Evolutionary conservation across 2,329 filamentous ascomycete genomes (phyloP).

Genomic region (Exophiala mesophila): DNA sequence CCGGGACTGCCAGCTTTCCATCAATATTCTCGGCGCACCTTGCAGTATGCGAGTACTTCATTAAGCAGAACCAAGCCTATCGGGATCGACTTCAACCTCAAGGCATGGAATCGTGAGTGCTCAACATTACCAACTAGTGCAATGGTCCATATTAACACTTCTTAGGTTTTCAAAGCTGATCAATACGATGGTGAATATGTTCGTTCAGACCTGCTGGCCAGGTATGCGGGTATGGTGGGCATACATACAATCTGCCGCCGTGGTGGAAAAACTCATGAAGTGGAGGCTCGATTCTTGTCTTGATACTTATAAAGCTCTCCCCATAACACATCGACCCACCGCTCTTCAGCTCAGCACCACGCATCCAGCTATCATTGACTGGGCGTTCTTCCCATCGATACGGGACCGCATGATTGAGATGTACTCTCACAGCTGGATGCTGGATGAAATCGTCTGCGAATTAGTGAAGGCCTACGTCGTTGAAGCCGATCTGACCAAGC

Average conservation of each 20-base stretch:
- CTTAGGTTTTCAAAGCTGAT: constrained; percentile 4
- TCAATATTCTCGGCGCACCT: constrained; percentile 7
- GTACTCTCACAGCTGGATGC: constrained; percentile 6
- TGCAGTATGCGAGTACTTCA: constrained; percentile 8
- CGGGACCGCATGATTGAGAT: constrained; percentile 5
- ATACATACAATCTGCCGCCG: constrained; percentile 2
- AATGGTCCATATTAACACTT: background rate
- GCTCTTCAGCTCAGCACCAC: constrained; percentile 3
- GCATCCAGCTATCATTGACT: constrained; percentile 6
- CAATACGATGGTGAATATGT: constrained; percentile 7
- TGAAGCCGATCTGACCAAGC: constrained; percentile 2
- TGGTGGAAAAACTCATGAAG: constrained; percentile 3
- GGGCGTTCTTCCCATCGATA: constrained; percentile 9
- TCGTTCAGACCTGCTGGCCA: constrained; percentile 9
- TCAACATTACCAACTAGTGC: background rate
- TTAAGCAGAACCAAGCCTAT: constrained; percentile 8
- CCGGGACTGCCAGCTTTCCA: constrained; percentile 2
- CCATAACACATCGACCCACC: constrained; percentile 2
- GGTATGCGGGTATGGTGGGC: constrained; percentile 8
- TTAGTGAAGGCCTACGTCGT: constrained; percentile 4
- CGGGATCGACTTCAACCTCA: background rate
- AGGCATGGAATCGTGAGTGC: constrained; percentile 5
- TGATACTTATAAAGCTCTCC: constrained; percentile 2
- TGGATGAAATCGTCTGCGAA: constrained; percentile 6
- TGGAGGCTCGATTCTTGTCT: constrained; percentile 6